These are phyloP conservation scores for Dactylellina cionopaga DNA, from an alignment of 2,329 filamentous ascomycete species.

Conservation along the genomic window DNA sequence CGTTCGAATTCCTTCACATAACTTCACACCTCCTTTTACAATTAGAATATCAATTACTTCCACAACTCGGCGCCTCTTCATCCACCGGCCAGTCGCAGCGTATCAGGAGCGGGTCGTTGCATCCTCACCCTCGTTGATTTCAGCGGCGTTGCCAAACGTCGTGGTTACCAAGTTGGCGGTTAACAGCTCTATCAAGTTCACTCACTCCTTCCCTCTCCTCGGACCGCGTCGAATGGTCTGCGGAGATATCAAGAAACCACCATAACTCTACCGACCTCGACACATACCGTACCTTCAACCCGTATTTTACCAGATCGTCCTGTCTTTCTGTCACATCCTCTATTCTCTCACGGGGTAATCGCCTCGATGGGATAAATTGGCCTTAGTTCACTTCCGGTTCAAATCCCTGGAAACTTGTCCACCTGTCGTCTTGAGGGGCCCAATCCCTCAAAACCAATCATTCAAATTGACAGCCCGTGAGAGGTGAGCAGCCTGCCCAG, in stretches of 20 bases:
- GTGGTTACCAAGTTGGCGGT: constrained; percentile 53
- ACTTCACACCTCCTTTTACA: neutral
- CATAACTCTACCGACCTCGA: constrained; percentile 42
- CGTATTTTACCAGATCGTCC: neutral
- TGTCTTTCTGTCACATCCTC: neutral
- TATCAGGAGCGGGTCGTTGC: constrained; percentile 42
- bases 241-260: constrained; percentile 51
- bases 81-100: constrained; percentile 36
- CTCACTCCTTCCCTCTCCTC: constrained; percentile 51
- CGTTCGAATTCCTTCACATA: neutral
- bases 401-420: constrained; percentile 29
- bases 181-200: constrained; percentile 48
- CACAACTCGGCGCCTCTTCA: constrained; percentile 21
- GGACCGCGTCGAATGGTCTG: constrained; percentile 51
- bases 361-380: constrained; percentile 50
- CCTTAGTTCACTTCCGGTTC: constrained; percentile 35
- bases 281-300: constrained; percentile 4
- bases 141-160: constrained; percentile 52
- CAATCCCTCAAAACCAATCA: constrained; percentile 29
- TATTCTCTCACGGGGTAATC: constrained; percentile 36
- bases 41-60: constrained; percentile 7
- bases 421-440: constrained; percentile 28
- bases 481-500: constrained; percentile 52
- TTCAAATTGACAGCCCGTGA: constrained; percentile 50
- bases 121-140: constrained; percentile 17